Conservation (phyloP, 2,329 filamentous ascomycete genomes). For the Verticillium alfalfae region DNA sequence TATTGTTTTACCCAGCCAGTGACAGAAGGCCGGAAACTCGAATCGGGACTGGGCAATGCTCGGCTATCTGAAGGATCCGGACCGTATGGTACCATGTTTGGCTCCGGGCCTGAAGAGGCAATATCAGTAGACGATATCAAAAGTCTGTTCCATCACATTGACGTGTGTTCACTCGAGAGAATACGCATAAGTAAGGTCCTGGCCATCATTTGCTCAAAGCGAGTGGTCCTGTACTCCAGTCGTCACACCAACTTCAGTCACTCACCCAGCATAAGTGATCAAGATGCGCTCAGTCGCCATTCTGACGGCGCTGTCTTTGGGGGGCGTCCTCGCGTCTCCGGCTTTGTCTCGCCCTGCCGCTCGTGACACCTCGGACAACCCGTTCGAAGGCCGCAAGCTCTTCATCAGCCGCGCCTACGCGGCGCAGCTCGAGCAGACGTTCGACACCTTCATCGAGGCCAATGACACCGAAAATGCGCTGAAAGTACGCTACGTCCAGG, state of each 20-base stretch:
- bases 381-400: conserved; percentile 40
- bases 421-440: conserved; percentile 27
- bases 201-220: background rate
- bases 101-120: background rate
- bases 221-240: background rate
- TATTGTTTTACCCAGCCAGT: background rate
- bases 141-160: background rate
- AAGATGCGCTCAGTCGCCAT: conserved; percentile 1
- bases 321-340: background rate
- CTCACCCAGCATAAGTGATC: background rate
- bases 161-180: too few species aligned
- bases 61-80: background rate
- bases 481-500: conserved; percentile 26
- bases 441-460: conserved; percentile 23
- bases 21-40: background rate
- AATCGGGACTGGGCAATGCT: background rate
- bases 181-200: background rate
- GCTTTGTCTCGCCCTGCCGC: background rate
- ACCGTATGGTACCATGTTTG: background rate
- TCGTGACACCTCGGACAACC: conserved; percentile 16
- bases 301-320: background rate
- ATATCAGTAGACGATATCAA: background rate
- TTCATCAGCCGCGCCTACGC: conserved; percentile 35
- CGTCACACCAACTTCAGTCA: background rate
- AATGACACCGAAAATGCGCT: conserved; percentile 27